Conservation (phyloP, 768 basidiomycete genomes). For the Suillus sp. region DNA sequence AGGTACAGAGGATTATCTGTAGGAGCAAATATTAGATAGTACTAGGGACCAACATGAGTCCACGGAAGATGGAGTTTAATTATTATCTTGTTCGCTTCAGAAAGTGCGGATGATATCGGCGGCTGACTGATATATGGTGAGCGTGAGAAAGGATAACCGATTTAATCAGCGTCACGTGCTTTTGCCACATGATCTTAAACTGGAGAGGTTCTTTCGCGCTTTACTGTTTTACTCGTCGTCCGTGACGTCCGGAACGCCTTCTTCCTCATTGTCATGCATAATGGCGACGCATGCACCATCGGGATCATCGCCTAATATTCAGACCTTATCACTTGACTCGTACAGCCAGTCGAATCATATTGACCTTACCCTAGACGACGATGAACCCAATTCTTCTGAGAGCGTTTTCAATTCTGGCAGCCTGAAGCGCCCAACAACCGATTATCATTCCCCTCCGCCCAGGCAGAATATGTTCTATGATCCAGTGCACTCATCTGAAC, state of each 20-base stretch:
- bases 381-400: constrained; percentile 43
- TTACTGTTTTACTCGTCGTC: constrained; percentile 13
- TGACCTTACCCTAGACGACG: constrained; percentile 74
- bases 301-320: constrained; percentile 36
- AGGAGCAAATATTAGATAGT: neutral
- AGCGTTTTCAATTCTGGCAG: constrained; percentile 27
- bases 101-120: neutral
- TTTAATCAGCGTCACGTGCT: neutral
- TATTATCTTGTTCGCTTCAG: neutral
- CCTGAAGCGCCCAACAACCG: constrained; percentile 46
- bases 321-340: constrained; percentile 39
- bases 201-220: constrained; percentile 7
- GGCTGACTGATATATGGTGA: neutral
- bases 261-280: constrained; percentile 25
- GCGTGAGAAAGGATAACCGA: constrained; percentile 11
- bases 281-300: constrained; percentile 33
- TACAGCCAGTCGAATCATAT: constrained; percentile 56
- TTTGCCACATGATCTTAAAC: constrained; percentile 12
- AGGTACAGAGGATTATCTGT: constrained; percentile 1
- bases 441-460: constrained; percentile 21
- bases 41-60: neutral
- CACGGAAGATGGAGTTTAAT: neutral
- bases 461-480: constrained; percentile 18
- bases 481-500: constrained; percentile 26
- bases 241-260: constrained; percentile 10